Evolutionary conservation across 1,139 yeast genomes (phyloP).

Genomic region (Kurtzmaniella quercitrusa): DNA sequence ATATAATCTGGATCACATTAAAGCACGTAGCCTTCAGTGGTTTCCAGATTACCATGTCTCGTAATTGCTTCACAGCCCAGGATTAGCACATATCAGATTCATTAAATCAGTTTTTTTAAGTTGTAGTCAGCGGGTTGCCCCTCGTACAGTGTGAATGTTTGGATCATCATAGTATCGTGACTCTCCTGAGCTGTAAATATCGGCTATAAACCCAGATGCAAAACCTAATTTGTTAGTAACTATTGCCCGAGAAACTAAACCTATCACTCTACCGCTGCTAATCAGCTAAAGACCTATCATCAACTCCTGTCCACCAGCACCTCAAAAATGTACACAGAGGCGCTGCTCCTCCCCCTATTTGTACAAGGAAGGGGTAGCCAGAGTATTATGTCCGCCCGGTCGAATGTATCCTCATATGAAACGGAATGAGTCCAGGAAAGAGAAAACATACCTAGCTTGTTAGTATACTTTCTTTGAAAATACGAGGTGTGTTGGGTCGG

Average conservation of each 20-base stretch:
- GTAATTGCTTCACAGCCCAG: background rate
- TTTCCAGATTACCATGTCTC: too few relatives aligned
- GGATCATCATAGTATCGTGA: constrained; percentile 42
- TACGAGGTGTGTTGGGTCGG: constrained; percentile 2
- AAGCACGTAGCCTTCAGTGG: too few relatives aligned
- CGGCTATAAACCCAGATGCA: constrained; percentile 2
- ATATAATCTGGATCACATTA: too few relatives aligned
- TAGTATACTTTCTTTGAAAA: constrained; percentile 13
- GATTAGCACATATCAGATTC: constrained; percentile 51
- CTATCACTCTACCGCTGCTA: constrained; percentile 2
- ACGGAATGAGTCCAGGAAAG: constrained; percentile 6
- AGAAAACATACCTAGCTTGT: constrained; percentile 18
- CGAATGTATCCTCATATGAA: constrained; percentile 53
- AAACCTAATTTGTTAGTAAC: constrained; percentile 14
- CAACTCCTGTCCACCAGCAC: constrained; percentile 53
- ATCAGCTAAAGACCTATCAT: constrained; percentile 60
- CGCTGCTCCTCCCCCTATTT: constrained; percentile 52
- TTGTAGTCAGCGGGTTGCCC: constrained; percentile 48
- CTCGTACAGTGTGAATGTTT: constrained; percentile 65
- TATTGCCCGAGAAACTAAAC: background rate
- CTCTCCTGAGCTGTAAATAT: constrained; percentile 10
- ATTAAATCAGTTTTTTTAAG: constrained; percentile 66
- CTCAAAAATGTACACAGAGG: constrained; percentile 65
- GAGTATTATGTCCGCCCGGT: constrained; percentile 79
- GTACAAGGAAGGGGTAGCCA: constrained; percentile 47